Evolutionary conservation across 2,329 filamentous ascomycete species (phyloP).

Genomic region (Decorospora gaudefroyi): DNA sequence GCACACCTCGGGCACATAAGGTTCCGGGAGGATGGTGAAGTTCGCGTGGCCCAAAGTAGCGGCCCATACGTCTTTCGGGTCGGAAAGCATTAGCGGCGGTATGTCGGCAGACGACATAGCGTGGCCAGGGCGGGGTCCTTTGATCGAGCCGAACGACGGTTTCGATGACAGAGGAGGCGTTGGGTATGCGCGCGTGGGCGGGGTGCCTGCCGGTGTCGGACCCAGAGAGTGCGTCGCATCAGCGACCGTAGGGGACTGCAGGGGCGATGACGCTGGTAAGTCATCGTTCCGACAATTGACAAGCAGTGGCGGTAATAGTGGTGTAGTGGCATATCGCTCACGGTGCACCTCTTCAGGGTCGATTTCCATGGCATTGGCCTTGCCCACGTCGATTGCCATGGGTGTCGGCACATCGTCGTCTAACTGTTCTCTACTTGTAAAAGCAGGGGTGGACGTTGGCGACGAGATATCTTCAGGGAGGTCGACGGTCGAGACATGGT

Average conservation of each 20-base stretch:
- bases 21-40: constrained; percentile 82
- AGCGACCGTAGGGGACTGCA: constrained; percentile 79
- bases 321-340: constrained; percentile 74
- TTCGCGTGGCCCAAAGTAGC: constrained; percentile 88
- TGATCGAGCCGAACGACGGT: constrained; percentile 77
- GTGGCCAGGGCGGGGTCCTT: constrained; percentile 50
- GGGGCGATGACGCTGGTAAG: constrained; percentile 71
- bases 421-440: constrained; percentile 44
- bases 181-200: constrained; percentile 55
- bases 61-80: constrained; percentile 82
- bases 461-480: constrained; percentile 41
- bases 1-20: constrained; percentile 70
- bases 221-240: constrained; percentile 57
- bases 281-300: constrained; percentile 60
- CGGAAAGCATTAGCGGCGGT: constrained; percentile 66
- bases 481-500: constrained; percentile 49
- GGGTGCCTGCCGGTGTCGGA: constrained; percentile 55
- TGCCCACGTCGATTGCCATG: constrained; percentile 42
- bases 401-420: constrained; percentile 38
- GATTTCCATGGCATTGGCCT: constrained; percentile 55
- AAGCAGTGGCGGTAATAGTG: constrained; percentile 81
- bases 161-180: constrained; percentile 77
- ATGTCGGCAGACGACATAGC: constrained; percentile 60
- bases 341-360: constrained; percentile 56
- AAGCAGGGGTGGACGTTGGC: constrained; percentile 27